A percentile compares a stretch with the other conserved stretches of the same genome.
Conservation (phyloP, 306 rosid species). For the Prinsepia uniflora region DNA sequence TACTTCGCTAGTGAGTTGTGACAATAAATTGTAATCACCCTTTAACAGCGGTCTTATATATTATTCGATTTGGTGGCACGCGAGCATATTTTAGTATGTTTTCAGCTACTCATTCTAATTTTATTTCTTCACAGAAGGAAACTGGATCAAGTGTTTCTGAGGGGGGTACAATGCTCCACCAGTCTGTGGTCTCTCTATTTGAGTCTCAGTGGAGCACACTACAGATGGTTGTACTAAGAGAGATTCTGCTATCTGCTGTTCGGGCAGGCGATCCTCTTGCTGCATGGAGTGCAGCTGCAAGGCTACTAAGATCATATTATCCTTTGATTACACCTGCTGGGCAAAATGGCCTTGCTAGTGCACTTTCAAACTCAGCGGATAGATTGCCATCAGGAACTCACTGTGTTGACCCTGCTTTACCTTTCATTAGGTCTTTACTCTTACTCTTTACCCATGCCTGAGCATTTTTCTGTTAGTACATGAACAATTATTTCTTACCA, state of each 20-base stretch:
- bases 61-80: background rate
- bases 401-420: constrained; percentile 89
- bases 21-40: background rate
- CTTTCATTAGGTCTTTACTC: constrained; percentile 77
- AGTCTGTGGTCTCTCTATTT: constrained; percentile 76
- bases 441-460: constrained; percentile 27
- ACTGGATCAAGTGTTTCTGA: constrained; percentile 56
- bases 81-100: background rate
- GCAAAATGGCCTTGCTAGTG: constrained; percentile 89
- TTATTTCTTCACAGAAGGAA: constrained; percentile 56
- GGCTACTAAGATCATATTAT: constrained; percentile 87
- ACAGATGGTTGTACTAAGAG: constrained; percentile 95
- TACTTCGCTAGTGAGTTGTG: background rate
- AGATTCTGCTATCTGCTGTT: constrained; percentile 86
- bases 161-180: constrained; percentile 66
- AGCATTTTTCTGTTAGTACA: background rate
- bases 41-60: background rate
- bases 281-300: constrained; percentile 99
- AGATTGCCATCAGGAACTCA: constrained; percentile 91
- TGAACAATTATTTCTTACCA: constrained; percentile 7
- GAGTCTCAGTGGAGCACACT: constrained; percentile 98
- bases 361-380: constrained; percentile 84
- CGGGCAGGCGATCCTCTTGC: constrained; percentile 99
- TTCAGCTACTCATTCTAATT: constrained; percentile 19
- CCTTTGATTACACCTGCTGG: constrained; percentile 92